Evolutionary conservation across 202 grass and related monocot genomes (phyloP).

Genomic region (Musa balbisiana): DNA sequence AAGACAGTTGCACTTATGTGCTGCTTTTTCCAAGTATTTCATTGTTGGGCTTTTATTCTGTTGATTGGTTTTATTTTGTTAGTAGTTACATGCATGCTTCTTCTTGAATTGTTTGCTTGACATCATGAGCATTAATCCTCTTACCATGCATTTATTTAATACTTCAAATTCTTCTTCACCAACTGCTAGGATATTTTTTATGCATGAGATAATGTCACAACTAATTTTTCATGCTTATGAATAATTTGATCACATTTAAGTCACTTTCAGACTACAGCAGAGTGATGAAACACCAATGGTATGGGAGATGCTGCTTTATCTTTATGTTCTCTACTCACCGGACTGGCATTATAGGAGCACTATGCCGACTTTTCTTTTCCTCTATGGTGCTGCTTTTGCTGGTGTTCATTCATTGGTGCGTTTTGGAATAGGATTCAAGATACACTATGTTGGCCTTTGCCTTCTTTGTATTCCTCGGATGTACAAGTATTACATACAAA

Average conservation of each 20-base stretch:
- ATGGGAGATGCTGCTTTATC: neutral
- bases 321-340: neutral
- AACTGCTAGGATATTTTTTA: neutral
- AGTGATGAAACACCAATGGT: conserved; percentile 5
- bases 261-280: neutral
- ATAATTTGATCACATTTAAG: no score
- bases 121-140: no score
- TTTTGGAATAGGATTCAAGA: neutral
- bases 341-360: conserved; percentile 3
- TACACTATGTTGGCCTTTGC: neutral
- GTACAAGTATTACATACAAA: conserved; percentile 10
- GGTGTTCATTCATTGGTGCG: neutral
- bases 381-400: conserved; percentile 1
- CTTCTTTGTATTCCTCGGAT: conserved; percentile 5
- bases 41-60: no score
- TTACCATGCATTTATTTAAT: no score
- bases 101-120: no score
- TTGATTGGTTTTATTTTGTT: no score
- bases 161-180: neutral
- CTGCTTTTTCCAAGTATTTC: no score
- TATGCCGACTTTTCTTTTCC: conserved; percentile 1
- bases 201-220: no score
- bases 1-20: no score
- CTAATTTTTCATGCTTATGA: no score
- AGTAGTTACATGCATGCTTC: no score